Conservation (phyloP, 2,329 filamentous ascomycete species). For the Penicillium crustosum region DNA sequence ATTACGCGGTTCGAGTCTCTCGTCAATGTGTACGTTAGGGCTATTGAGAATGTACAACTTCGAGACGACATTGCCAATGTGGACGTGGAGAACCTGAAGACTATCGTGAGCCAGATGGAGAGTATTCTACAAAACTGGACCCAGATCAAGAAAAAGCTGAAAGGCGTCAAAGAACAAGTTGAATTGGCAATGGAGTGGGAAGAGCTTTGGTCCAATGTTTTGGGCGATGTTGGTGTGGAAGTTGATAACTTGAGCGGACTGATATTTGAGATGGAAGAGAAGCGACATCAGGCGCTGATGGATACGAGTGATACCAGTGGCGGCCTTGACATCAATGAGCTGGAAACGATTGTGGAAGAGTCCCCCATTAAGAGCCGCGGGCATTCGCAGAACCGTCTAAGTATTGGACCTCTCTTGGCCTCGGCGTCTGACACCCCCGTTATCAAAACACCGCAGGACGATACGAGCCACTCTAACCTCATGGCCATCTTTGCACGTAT, state of each 20-base stretch:
- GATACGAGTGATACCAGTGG: slow-evolving; percentile 57
- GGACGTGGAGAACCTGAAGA: slow-evolving; percentile 67
- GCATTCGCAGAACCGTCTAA: slow-evolving; percentile 64
- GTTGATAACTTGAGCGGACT: slow-evolving; percentile 75
- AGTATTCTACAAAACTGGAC: slow-evolving; percentile 80
- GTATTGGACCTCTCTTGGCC: slow-evolving; percentile 62
- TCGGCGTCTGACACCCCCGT: slow-evolving; percentile 44
- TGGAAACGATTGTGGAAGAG: slow-evolving; percentile 92
- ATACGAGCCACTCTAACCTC: slow-evolving; percentile 81
- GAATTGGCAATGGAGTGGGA: slow-evolving; percentile 99
- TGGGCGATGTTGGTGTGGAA: slow-evolving; percentile 90
- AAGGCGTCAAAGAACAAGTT: slow-evolving; percentile 81
- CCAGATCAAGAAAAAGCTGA: slow-evolving; percentile 73
- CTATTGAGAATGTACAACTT: slow-evolving; percentile 87
- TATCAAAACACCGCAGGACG: slow-evolving; percentile 65
- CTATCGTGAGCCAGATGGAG: slow-evolving; percentile 86
- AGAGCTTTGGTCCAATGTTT: slow-evolving; percentile 88
- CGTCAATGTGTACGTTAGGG: slow-evolving; percentile 86
- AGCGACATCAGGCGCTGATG: slow-evolving; percentile 74
- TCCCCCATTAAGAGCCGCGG: slow-evolving; percentile 61
- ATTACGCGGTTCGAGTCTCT: slow-evolving; percentile 83
- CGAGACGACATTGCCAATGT: slow-evolving; percentile 74
- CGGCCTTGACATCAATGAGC: slow-evolving; percentile 75
- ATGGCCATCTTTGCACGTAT: slow-evolving; percentile 90
- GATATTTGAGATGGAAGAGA: slow-evolving; percentile 98